Evolutionary conservation across 352 stramenopile species (phyloP).

Genomic region (Globisporangium ultimum): DNA sequence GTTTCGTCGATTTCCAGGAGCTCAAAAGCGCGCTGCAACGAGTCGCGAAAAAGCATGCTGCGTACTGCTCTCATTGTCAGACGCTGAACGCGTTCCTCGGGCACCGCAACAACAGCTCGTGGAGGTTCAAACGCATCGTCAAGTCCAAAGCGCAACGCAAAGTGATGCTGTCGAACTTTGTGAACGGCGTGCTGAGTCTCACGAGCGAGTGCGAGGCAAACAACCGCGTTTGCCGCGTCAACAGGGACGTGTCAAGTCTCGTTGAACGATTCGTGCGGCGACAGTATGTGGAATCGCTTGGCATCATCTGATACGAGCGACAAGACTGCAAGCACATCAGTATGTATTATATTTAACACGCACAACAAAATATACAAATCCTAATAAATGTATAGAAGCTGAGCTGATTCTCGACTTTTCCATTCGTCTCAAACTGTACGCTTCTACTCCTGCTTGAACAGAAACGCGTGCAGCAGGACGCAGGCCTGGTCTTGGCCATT

Average conservation of each 20-base stretch:
- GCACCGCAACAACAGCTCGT: constrained; percentile 11
- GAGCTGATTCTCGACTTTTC: background rate
- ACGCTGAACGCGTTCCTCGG: constrained; percentile 5
- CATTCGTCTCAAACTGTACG: no score
- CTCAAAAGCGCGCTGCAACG: constrained; percentile 7
- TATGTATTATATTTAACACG: no score
- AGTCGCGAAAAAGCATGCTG: background rate
- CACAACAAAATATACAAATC: background rate
- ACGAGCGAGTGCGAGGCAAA: constrained; percentile 10
- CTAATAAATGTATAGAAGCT: background rate
- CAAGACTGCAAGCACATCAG: no score
- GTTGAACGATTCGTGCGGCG: constrained; percentile 12
- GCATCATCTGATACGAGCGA: constrained; percentile 10
- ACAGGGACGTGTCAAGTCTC: constrained; percentile 4
- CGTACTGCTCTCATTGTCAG: constrained; percentile 2
- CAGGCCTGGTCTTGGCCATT: background rate
- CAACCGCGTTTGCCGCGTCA: constrained; percentile 1
- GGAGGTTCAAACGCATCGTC: constrained; percentile 8
- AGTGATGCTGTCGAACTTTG: constrained; percentile 11
- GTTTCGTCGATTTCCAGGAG: constrained; percentile 13
- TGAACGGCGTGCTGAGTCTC: constrained; percentile 13
- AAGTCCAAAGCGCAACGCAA: background rate
- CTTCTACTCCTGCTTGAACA: background rate
- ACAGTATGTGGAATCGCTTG: constrained; percentile 3
- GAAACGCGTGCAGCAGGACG: background rate